Conservation (phyloP, 108 stramenopile genomes). For the Cyclostephanos tholiformis region DNA sequence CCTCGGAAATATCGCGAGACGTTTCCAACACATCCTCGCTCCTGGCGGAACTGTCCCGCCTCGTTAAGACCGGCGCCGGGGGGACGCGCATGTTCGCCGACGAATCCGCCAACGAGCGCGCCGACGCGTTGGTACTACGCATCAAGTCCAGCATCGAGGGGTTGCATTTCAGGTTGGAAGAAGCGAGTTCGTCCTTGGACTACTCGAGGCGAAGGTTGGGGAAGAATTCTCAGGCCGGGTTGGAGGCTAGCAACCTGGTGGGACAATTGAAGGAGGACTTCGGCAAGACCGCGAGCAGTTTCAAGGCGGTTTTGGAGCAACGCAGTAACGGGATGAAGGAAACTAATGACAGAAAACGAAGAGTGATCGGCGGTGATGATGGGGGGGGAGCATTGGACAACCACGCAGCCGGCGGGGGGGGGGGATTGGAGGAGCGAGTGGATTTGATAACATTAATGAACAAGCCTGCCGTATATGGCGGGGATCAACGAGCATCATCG, state of each 20-base stretch:
- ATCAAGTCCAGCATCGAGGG: conserved; percentile 81
- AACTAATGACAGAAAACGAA: conserved; percentile 64
- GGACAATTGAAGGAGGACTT: conserved; percentile 81
- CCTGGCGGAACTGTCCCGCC: conserved; percentile 68
- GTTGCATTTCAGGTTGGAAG: conserved; percentile 74
- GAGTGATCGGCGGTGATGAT: conserved; percentile 64
- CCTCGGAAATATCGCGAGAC: conserved; percentile 74
- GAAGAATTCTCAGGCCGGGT: conserved; percentile 75
- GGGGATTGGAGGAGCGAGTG: conserved; percentile 51
- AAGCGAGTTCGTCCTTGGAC: conserved; percentile 60
- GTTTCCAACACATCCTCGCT: conserved; percentile 74
- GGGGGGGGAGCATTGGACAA: conserved; percentile 24
- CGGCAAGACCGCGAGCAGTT: conserved; percentile 75
- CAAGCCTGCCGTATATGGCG: conserved; percentile 69
- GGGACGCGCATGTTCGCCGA: conserved; percentile 68
- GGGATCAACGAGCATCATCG: conserved; percentile 20
- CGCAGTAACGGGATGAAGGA: conserved; percentile 82
- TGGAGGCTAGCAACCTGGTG: conserved; percentile 81
- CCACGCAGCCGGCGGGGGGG: conserved; percentile 28
- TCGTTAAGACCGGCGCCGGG: conserved; percentile 64
- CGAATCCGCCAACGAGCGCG: conserved; percentile 60
- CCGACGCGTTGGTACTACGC: conserved; percentile 73
- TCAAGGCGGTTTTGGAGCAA: conserved; percentile 82
- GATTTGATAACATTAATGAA: conserved; percentile 64
- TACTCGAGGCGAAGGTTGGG: conserved; percentile 70